Conservation (phyloP, 2,329 filamentous ascomycete species). For the Sporothrix luriei region DNA sequence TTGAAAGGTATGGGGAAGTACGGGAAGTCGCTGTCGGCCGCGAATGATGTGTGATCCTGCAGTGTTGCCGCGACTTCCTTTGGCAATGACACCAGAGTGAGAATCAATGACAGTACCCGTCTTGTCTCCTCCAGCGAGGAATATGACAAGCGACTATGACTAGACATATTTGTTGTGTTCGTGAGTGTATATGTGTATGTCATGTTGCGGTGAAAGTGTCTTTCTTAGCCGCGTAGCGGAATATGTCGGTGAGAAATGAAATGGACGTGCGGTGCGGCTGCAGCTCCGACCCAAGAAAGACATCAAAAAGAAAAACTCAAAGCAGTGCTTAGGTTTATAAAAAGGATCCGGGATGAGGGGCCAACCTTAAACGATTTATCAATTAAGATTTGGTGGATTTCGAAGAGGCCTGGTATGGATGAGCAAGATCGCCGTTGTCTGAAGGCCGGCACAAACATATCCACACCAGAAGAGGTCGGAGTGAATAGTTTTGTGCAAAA, state of each 20-base stretch:
- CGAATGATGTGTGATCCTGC: conserved; percentile 29
- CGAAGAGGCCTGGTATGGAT: not conserved
- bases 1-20: conserved; percentile 38
- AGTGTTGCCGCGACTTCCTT: conserved; percentile 19
- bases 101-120: conserved; percentile 38
- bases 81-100: conserved; percentile 24
- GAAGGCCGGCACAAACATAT: not conserved
- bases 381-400: not conserved
- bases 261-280: conserved; percentile 8
- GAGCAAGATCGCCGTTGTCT: not conserved
- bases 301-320: not conserved
- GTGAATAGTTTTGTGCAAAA: not conserved
- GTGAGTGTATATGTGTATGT: not conserved
- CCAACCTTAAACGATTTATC: not conserved
- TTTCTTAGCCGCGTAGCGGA: not conserved
- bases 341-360: not conserved
- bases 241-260: conserved; percentile 10
- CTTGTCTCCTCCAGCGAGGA: conserved; percentile 35
- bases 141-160: conserved; percentile 31
- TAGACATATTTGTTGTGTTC: conserved; percentile 9
- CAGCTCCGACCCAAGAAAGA: not conserved
- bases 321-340: not conserved
- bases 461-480: not conserved
- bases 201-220: not conserved
- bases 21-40: conserved; percentile 31